phyloP scores from a whole-genome alignment of 441 rosid species.

The Geranium incanum region DNA sequence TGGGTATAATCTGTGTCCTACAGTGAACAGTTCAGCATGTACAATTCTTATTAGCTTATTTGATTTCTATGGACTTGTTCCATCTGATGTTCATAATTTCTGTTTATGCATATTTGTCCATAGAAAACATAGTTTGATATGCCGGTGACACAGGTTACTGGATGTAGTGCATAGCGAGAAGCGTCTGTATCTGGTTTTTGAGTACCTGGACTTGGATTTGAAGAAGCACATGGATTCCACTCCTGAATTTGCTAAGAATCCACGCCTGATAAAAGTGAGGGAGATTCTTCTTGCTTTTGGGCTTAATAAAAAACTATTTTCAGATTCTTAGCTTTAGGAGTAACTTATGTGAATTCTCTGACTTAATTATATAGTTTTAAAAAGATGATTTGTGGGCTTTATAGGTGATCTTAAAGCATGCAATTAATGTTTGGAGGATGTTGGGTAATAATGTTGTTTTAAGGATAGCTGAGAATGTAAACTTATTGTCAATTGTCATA shows the following conservation, averaged over 20 bases:
- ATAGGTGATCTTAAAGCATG: not conserved
- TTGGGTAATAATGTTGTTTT: not conserved
- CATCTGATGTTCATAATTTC: too few relatives aligned
- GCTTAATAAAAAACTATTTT: not conserved
- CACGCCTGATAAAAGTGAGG: conserved; percentile 71
- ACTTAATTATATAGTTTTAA: conserved; percentile 1
- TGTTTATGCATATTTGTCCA: not conserved
- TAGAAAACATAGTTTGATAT: conserved; percentile 9
- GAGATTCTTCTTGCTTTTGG: conserved; percentile 14
- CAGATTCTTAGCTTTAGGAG: not conserved
- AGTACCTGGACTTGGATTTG: conserved; percentile 93
- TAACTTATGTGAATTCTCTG: not conserved
- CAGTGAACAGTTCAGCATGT: too few relatives aligned
- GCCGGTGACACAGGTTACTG: conserved; percentile 54
- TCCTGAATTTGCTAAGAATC: conserved; percentile 84
- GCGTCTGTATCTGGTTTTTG: conserved; percentile 84
- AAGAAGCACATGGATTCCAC: conserved; percentile 93
- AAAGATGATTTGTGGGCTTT: not conserved
- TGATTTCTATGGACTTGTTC: too few relatives aligned
- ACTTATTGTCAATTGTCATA: not conserved
- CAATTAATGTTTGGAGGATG: not conserved
- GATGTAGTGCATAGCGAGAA: conserved; percentile 98
- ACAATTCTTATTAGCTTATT: too few relatives aligned
- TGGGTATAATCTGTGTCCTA: too few relatives aligned
- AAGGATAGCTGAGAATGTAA: not conserved